A percentile compares a stretch with the other conserved stretches of the same genome.
These are phyloP conservation scores for Pyricularia sp. DNA, from an alignment of 2,329 filamentous ascomycete genomes.

Conservation along the genomic window DNA sequence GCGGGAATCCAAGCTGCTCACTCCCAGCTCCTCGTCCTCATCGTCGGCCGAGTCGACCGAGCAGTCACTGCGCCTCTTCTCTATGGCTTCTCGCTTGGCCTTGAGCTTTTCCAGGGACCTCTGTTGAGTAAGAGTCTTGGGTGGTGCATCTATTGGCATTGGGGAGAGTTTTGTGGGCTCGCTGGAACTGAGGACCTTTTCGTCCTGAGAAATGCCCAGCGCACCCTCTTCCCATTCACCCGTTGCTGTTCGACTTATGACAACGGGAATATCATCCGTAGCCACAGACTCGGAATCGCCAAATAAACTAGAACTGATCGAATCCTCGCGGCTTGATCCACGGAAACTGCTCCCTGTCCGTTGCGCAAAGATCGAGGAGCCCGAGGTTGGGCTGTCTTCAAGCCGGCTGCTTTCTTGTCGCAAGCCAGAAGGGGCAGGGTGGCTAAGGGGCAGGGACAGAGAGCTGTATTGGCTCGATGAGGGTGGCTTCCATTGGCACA, in stretches of 20 bases:
- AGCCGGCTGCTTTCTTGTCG: constrained; percentile 49
- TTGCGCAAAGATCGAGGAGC: constrained; percentile 57
- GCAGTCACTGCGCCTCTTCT: constrained; percentile 60
- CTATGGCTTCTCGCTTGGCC: constrained; percentile 60
- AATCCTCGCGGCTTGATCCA: constrained; percentile 74
- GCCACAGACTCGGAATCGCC: constrained; percentile 72
- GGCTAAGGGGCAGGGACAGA: constrained; percentile 33
- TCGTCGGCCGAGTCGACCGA: constrained; percentile 80
- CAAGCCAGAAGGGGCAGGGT: constrained; percentile 49
- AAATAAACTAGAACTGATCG: constrained; percentile 76
- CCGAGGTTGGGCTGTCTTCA: constrained; percentile 77
- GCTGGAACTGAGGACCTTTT: constrained; percentile 19
- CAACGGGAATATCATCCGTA: constrained; percentile 64
- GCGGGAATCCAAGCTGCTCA: constrained; percentile 20
- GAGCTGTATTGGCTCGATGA: constrained; percentile 28
- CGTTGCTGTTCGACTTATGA: constrained; percentile 58
- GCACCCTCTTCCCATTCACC: constrained; percentile 72
- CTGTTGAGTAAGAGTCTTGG: constrained; percentile 28
- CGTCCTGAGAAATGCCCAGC: constrained; percentile 62
- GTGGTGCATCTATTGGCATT: constrained; percentile 49
- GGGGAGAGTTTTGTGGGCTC: constrained; percentile 33
- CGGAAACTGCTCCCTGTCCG: constrained; percentile 64
- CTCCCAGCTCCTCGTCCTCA: constrained; percentile 81
- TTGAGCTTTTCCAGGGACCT: constrained; percentile 62
- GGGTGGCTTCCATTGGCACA: constrained; percentile 89